Base-by-base conservation (phyloP, 2,329 filamentous ascomycete genomes). In the Nemania sp. region DNA sequence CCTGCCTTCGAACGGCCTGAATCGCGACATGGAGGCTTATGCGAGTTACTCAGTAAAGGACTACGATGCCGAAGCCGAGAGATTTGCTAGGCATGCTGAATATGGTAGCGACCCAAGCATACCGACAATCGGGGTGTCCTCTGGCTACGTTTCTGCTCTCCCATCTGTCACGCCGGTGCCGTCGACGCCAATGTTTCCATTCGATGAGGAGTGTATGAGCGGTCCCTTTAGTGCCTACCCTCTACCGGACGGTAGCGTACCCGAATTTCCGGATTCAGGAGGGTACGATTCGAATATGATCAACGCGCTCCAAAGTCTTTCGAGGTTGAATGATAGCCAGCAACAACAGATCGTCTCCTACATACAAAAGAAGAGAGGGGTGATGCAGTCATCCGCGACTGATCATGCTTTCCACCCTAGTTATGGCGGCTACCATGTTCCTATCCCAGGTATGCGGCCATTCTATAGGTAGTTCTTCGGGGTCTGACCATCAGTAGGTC, bases 291-390 rank as follows among this genome's bases (percentile, higher is more conserved):
- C 70, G 11, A 70, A 74, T 54, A 71, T 74, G 66, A 58, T 74
- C 52, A 57, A 64, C 24, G 73, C 75, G 1, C 70, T 77, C 11
- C 71, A 76, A 24, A 73, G 69, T 27, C 70, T 77, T 49, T 72
- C 72, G 24, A 66, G 62, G 47, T 66, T 73, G 54, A 74, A 59
- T 38, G 65, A 72, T 27, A 66, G 61, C 41, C 75, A 76, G 35
- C 75, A 75, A 51, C 72, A 73, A 56, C 71, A 77, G 4, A 62
- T 75, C 6, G 41, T 75, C 18, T 65, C 62, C n/a, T 64, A 71
- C 55, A 64, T 76, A 35, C 72, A 72, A 54, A 74, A 73, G 57
- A 75, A 66, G 29, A 71, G 70, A 45, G 62, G 52, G 18, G 22
- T 64, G 29, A 58, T 67, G n/a, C 71, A 71, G 22, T 65, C 67